Conservation (phyloP, 2,329 filamentous ascomycete genomes). For the Pyricularia grisea region DNA sequence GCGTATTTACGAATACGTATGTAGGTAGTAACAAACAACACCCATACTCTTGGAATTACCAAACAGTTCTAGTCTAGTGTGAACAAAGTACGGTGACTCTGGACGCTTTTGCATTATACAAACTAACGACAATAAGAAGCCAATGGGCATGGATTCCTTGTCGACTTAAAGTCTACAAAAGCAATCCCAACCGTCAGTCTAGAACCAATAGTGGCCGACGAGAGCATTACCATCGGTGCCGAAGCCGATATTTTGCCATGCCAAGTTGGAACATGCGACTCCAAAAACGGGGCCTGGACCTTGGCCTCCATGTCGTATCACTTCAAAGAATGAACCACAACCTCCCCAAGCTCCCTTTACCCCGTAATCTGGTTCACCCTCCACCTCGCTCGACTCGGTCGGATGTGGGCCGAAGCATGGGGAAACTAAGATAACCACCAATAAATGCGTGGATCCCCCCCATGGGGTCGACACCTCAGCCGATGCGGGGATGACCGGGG, state of each 20-base stretch:
- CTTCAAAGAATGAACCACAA: not conserved
- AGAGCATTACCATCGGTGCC: not conserved
- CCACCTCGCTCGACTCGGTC: not conserved
- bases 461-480: not conserved
- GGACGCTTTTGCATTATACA: no score
- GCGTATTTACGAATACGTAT: no score
- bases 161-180: not conserved
- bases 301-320: not conserved
- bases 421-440: not conserved
- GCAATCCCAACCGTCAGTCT: no score
- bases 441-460: not conserved
- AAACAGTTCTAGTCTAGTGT: no score
- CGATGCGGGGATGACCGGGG: not conserved
- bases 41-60: no score
- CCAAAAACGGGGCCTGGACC: not conserved
- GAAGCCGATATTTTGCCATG: not conserved
- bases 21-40: no score
- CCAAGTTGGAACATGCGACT: not conserved
- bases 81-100: no score
- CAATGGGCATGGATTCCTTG: not conserved
- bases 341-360: not conserved
- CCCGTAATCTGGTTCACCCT: not conserved
- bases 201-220: no score
- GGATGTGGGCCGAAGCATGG: not conserved
- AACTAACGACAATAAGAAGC: no score